Conservation (phyloP, 805 yeast species). For the Metschnikowia picachoensis region DNA sequence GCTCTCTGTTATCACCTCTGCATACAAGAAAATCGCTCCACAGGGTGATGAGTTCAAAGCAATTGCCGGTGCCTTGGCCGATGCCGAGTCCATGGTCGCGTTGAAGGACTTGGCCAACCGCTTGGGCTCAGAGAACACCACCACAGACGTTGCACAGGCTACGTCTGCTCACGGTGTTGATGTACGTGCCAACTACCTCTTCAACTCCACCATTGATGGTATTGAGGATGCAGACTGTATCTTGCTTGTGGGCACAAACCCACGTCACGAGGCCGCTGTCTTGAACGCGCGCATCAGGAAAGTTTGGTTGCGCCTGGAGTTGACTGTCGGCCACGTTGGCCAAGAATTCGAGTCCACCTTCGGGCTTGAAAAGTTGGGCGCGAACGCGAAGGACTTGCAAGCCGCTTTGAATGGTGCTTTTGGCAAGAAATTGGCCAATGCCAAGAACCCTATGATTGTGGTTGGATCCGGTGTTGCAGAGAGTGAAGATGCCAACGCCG, state of each 20-base stretch:
- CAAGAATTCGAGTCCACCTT: conserved; percentile 76
- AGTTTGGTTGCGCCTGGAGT: conserved; percentile 65
- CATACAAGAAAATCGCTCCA: conserved; percentile 53
- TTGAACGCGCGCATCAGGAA: conserved; percentile 79
- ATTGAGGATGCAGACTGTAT: conserved; percentile 81
- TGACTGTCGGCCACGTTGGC: conserved; percentile 72
- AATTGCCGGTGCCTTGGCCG: conserved; percentile 75
- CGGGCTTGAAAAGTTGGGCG: conserved; percentile 60
- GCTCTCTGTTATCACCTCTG: conserved; percentile 61
- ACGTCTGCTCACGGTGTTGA: conserved; percentile 62
- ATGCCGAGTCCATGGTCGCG: conserved; percentile 79
- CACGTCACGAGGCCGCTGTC: conserved; percentile 87
- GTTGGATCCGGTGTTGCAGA: conserved; percentile 79
- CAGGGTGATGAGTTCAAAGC: conserved; percentile 73
- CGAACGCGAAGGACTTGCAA: conserved; percentile 51
- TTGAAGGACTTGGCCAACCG: conserved; percentile 74
- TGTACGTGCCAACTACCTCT: conserved; percentile 71
- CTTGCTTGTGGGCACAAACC: conserved; percentile 79
- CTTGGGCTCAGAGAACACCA: conserved; percentile 76
- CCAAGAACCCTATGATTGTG: conserved; percentile 72
- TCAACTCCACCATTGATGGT: conserved; percentile 76
- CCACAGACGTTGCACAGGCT: conserved; percentile 64
- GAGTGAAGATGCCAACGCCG: conserved; percentile 57
- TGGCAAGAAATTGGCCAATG: conserved; percentile 63
- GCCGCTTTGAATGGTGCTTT: conserved; percentile 61